Evolutionary conservation across 257 asterid species (phyloP), one percentile per base, ranked within the genome.

Genomic region (Salvia hispanica): DNA sequence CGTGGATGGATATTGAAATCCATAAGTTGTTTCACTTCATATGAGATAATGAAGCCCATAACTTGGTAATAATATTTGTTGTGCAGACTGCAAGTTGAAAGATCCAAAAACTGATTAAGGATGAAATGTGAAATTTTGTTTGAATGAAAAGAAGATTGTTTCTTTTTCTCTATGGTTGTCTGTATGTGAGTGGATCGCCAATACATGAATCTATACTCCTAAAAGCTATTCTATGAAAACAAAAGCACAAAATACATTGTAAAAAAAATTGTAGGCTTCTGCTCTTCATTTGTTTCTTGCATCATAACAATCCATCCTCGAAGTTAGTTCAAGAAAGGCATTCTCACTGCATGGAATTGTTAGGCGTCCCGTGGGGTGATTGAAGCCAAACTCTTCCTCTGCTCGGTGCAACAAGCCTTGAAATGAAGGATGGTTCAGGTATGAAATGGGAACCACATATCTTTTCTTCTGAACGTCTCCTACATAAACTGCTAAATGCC

Each of bases 341-440:
- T 81, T 66, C 71, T 81, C 86, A 51, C 74, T 75, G 83, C 86
- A 78, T 16, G 83, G 83, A 65, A 81, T 72, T 1, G 81, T 78
- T 11, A 78, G 73, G 33, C 86, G 83, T 39, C 86, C 83, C 66
- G 69, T 74, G 10, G 83, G 83, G 74, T 78, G 86, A 62, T 52
- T 63, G 70, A 78, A 81, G 31, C 86, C 81, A 10, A 69, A 78
- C 62, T 81, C 85, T 56, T 78, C 83, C 72, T 78, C 86, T 0
- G 78, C 86, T 72, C 40, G 80, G 16, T 72, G 76, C 69, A 78
- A 55, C 80, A 82, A 53, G 37, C 79, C 81, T 73, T 78, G 82
- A 62, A 82, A 82, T 7, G 78, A 78, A 68, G 82, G 84, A 66
- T 82, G 76, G 25, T 82, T 82, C 72, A 82, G 82, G 82, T 82